These are phyloP conservation scores for Grigorovia yakushimaensis DNA, from an alignment of 805 yeast genomes.

Conservation along the genomic window DNA sequence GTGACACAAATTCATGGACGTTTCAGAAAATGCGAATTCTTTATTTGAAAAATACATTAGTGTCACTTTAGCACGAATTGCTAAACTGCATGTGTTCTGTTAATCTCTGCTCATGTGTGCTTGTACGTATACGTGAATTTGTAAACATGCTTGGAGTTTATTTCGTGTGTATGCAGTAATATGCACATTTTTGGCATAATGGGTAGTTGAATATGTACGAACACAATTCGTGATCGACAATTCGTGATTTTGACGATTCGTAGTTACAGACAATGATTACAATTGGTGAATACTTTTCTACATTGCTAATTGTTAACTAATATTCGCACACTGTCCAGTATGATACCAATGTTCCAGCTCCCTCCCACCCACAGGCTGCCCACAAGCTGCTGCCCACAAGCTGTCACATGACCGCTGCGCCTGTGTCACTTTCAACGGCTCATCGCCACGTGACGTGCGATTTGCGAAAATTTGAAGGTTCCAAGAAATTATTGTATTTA, in stretches of 20 bases:
- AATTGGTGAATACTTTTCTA: too few relatives aligned
- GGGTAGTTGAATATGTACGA: background rate
- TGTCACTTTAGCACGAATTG: background rate
- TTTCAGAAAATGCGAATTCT: background rate
- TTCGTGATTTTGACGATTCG: background rate
- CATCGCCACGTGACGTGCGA: background rate
- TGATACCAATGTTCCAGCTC: too few relatives aligned
- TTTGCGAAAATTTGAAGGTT: background rate
- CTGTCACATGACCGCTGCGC: background rate
- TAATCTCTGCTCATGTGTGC: background rate
- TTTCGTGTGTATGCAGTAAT: background rate
- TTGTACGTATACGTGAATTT: too few relatives aligned
- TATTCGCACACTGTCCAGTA: too few relatives aligned
- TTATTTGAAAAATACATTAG: background rate
- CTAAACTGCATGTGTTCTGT: background rate
- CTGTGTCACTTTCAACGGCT: background rate
- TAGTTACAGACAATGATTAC: background rate
- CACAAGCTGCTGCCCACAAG: background rate
- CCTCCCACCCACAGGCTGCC: background rate
- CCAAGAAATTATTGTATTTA: too few relatives aligned
- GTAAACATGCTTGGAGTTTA: background rate
- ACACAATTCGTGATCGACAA: background rate
- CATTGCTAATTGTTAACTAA: too few relatives aligned
- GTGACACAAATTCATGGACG: background rate
- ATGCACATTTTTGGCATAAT: background rate